Evolutionary conservation across 768 basidiomycete species (phyloP).

Genomic region (Hirschioporus abietinus): DNA sequence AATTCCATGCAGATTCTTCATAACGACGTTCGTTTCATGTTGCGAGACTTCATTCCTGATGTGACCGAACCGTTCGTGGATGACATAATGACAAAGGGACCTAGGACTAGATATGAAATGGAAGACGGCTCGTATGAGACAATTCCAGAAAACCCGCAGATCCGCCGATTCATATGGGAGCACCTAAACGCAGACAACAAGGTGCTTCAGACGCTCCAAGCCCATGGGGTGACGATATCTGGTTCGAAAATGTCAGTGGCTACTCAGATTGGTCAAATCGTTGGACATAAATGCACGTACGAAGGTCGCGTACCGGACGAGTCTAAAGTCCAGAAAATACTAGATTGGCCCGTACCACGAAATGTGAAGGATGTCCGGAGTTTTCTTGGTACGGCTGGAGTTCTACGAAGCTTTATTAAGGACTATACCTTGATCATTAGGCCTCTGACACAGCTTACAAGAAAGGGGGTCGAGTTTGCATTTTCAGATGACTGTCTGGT

Average conservation of each 20-base stretch:
- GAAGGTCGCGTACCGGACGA: conserved; percentile 12
- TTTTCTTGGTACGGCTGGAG: conserved; percentile 26
- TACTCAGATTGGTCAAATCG: conserved; percentile 1
- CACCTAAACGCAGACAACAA: conserved; percentile 30
- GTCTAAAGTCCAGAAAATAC: conserved; percentile 15
- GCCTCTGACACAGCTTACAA: conserved; percentile 22
- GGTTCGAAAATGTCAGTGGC: conserved; percentile 8
- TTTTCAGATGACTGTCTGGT: conserved; percentile 11
- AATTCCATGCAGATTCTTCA: conserved; percentile 23
- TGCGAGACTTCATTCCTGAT: conserved; percentile 27
- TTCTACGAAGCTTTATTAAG: conserved; percentile 25
- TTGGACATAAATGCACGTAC: conserved; percentile 10
- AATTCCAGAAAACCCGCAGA: conserved; percentile 22
- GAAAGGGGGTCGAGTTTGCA: conserved; percentile 23
- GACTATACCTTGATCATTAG: conserved; percentile 18
- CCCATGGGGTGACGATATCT: conserved; percentile 19
- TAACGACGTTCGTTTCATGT: conserved; percentile 31
- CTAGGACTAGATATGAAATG: conserved; percentile 18
- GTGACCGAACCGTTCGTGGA: conserved; percentile 20
- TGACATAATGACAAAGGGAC: conserved; percentile 22
- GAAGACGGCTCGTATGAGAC: conserved; percentile 14
- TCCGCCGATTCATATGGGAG: conserved; percentile 31
- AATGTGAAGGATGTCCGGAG: conserved; percentile 16
- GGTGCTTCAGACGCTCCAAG: conserved; percentile 27
- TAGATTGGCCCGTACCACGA: conserved; percentile 23